Evolutionary conservation across 768 basidiomycete genomes (phyloP).

Genomic region (Pluteus cervinus): DNA sequence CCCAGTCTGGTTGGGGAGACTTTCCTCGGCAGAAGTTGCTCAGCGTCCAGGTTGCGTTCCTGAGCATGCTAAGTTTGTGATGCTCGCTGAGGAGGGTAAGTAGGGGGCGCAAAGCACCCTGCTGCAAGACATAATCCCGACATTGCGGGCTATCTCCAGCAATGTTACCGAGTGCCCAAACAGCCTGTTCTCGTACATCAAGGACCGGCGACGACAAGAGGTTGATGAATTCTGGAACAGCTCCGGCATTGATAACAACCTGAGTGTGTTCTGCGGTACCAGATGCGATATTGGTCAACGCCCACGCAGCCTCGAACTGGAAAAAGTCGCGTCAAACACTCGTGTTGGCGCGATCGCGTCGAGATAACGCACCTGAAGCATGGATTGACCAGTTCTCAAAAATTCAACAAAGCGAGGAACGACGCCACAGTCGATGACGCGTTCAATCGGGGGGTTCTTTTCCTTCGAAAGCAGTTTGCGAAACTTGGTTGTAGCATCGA

Average conservation of each 20-base stretch:
- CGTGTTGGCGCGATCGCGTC: too few relatives aligned
- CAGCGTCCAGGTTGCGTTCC: slow-evolving; percentile 98
- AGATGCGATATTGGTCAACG: slow-evolving; percentile 95
- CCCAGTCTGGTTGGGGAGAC: slow-evolving; percentile 97
- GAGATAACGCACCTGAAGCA: slow-evolving; percentile 71
- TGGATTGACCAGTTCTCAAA: slow-evolving; percentile 68
- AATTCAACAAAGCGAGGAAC: slow-evolving; percentile 98
- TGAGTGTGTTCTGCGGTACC: slow-evolving; percentile 98
- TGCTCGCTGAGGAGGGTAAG: slow-evolving; percentile 88
- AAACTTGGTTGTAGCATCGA: slow-evolving; percentile 97
- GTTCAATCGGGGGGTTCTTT: slow-evolving; percentile 98
- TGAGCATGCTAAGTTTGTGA: slow-evolving; percentile 97
- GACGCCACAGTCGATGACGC: slow-evolving; percentile 95
- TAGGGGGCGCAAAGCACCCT: slow-evolving; percentile 90
- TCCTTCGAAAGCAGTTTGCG: slow-evolving; percentile 98
- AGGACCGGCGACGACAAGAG: slow-evolving; percentile 90
- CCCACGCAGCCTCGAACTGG: slow-evolving; percentile 98
- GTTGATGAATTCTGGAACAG: slow-evolving; percentile 97
- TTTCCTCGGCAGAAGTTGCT: slow-evolving; percentile 99
- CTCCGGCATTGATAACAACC: slow-evolving; percentile 91
- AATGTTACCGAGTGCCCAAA: slow-evolving; percentile 99
- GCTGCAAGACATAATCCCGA: slow-evolving; percentile 92
- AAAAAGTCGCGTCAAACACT: slow-evolving; percentile 5
- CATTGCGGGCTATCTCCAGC: slow-evolving; percentile 98
- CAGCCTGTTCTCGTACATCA: slow-evolving; percentile 98